Evolutionary conservation across 495 filamentous ascomycete genomes (phyloP).

Genomic region (Annulohypoxylon maeteangense): DNA sequence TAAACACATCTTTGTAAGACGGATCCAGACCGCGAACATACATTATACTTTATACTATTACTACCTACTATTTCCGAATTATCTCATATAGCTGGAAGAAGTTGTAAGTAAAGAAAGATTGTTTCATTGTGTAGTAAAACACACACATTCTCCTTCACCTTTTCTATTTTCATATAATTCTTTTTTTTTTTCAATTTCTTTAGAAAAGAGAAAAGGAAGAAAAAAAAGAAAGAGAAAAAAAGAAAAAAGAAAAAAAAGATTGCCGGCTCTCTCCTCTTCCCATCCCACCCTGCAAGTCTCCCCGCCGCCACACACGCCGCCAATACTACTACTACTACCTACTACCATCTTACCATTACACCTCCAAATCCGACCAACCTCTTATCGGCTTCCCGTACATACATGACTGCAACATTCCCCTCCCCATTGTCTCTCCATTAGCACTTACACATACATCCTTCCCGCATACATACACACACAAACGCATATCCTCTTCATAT

Average conservation of each 20-base stretch:
- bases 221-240: background rate
- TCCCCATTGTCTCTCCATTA: slow-evolving; percentile 44
- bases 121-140: slow-evolving; percentile 39
- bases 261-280: slow-evolving; percentile 37
- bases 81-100: slow-evolving; percentile 42
- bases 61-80: slow-evolving; percentile 31
- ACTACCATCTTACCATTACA: slow-evolving; percentile 43
- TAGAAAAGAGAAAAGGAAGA: background rate
- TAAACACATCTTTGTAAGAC: slow-evolving; percentile 43
- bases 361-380: slow-evolving; percentile 40
- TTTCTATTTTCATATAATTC: slow-evolving; percentile 25
- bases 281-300: slow-evolving; percentile 38
- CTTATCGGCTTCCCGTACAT: slow-evolving; percentile 36
- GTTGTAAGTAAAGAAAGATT: slow-evolving; percentile 41
- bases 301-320: slow-evolving; percentile 50
- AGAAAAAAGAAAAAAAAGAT: slow-evolving; percentile 14
- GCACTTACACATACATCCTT: slow-evolving; percentile 36
- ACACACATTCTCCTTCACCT: slow-evolving; percentile 37
- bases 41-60: slow-evolving; percentile 3
- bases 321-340: slow-evolving; percentile 43
- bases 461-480: slow-evolving; percentile 21
- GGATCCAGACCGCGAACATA: slow-evolving; percentile 34
- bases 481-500: slow-evolving; percentile 18
- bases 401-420: slow-evolving; percentile 44
- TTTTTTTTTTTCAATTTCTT: slow-evolving; percentile 17